Evolutionary conservation across 2,329 filamentous ascomycete genomes (phyloP).

Genomic region (Botrytis cinerea): DNA sequence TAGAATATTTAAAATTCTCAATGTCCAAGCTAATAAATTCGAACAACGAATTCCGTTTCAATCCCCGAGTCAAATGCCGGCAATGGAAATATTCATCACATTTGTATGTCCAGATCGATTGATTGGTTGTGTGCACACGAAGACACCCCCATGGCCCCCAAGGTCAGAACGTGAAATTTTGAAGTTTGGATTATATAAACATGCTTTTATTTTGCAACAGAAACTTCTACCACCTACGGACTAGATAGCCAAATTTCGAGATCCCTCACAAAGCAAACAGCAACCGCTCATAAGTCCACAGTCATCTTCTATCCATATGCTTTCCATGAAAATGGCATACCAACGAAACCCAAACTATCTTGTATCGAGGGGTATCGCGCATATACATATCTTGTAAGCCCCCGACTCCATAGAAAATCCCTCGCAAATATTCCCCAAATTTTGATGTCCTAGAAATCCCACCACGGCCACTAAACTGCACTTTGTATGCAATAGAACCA

Average conservation of each 20-base stretch:
- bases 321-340: constrained; percentile 8
- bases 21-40: neutral
- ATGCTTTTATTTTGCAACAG: neutral
- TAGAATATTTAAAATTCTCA: neutral
- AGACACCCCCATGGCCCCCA: no score
- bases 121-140: no score
- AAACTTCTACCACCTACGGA: neutral
- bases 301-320: constrained; percentile 10
- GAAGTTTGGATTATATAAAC: neutral
- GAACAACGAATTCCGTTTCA: neutral
- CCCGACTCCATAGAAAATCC: constrained; percentile 12
- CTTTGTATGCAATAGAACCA: constrained; percentile 31
- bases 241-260: constrained; percentile 3
- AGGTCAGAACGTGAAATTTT: neutral
- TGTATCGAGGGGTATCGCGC: constrained; percentile 21
- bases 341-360: constrained; percentile 6
- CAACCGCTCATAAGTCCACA: neutral
- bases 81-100: no score
- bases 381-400: constrained; percentile 12
- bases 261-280: neutral
- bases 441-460: neutral
- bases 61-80: neutral
- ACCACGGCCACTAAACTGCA: constrained; percentile 27
- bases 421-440: constrained; percentile 12
- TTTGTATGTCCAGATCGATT: no score